Percentiles rank a stretch among this genome's conserved stretches.
Evolutionary conservation across 2,329 filamentous ascomycete genomes (phyloP).

Genomic region (Penicillium polonicum): DNA sequence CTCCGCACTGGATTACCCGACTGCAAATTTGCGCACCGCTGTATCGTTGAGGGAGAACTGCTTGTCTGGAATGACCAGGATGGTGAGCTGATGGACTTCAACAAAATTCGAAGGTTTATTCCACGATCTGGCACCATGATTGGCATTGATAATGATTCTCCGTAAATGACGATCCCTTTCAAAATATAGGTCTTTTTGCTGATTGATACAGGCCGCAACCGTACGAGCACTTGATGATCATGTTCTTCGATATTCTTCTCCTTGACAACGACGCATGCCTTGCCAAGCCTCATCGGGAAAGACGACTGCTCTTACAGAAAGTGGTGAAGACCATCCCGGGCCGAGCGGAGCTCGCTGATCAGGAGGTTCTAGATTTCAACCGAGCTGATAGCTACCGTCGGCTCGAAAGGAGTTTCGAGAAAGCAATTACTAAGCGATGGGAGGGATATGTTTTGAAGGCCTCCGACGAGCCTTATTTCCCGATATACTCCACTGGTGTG

Average conservation of each 20-base stretch:
- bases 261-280: conserved; percentile 56
- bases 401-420: conserved; percentile 65
- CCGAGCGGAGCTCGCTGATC: conserved; percentile 64
- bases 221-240: conserved; percentile 59
- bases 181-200: conserved; percentile 10
- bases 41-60: conserved; percentile 81
- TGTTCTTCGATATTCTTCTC: conserved; percentile 61
- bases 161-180: conserved; percentile 45
- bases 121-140: conserved; percentile 68
- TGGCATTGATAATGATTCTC: conserved; percentile 67
- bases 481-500: conserved; percentile 43
- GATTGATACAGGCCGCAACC: conserved; percentile 42
- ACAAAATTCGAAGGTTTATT: conserved; percentile 80
- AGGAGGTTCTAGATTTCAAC: conserved; percentile 67
- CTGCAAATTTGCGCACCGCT: conserved; percentile 62
- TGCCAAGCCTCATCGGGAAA: conserved; percentile 43
- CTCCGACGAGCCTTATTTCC: conserved; percentile 72
- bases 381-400: conserved; percentile 51
- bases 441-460: conserved; percentile 84
- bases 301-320: conserved; percentile 55
- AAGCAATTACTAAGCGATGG: conserved; percentile 62
- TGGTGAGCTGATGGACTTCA: conserved; percentile 68
- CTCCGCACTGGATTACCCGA: conserved; percentile 59
- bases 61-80: conserved; percentile 71
- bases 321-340: conserved; percentile 59